A percentile compares a stretch with the other conserved stretches of the same genome.
Conservation (phyloP, 257 asterid species). For the Scutellaria baicalensis region DNA sequence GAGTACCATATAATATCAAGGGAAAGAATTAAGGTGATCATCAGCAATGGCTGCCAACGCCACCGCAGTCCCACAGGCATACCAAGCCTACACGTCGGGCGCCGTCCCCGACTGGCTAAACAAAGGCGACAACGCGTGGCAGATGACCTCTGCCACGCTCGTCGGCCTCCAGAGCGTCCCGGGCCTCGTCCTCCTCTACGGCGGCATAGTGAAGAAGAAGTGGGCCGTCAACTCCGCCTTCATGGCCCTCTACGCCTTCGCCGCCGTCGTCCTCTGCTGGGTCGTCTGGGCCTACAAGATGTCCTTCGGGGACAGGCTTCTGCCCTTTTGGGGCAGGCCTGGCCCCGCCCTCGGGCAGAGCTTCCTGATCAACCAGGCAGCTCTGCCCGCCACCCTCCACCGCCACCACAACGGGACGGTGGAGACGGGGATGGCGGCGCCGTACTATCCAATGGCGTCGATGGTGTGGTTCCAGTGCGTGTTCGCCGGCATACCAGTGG, state of each 20-base stretch:
- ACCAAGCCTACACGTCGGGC: slow-evolving; percentile 36
- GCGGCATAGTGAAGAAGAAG: slow-evolving; percentile 54
- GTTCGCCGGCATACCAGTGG: slow-evolving; percentile 43
- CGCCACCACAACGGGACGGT: slow-evolving; percentile 20
- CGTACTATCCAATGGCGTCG: slow-evolving; percentile 52
- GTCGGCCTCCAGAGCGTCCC: slow-evolving; percentile 63
- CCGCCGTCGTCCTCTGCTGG: slow-evolving; percentile 57
- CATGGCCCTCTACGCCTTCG: slow-evolving; percentile 66
- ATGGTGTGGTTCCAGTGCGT: slow-evolving; percentile 69
- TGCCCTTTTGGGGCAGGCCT: slow-evolving; percentile 58
- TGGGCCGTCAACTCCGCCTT: slow-evolving; percentile 64
- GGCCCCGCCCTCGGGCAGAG: slow-evolving; percentile 51
- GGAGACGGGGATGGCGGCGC: slow-evolving; percentile 34
- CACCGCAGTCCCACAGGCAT: slow-evolving; percentile 34
- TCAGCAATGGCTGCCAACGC: slow-evolving; percentile 21
- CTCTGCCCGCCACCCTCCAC: slow-evolving; percentile 41
- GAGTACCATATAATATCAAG: too few species aligned
- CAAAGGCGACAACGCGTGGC: slow-evolving; percentile 77
- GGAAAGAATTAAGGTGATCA: background rate
- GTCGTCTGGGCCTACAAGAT: slow-evolving; percentile 52
- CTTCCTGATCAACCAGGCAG: slow-evolving; percentile 41
- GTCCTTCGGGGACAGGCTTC: slow-evolving; percentile 53
- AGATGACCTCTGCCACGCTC: slow-evolving; percentile 53
- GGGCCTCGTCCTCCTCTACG: slow-evolving; percentile 54
- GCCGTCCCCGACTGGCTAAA: slow-evolving; percentile 52